Conservation (phyloP, 1,139 yeast species). For the Kodamaea sp. region DNA sequence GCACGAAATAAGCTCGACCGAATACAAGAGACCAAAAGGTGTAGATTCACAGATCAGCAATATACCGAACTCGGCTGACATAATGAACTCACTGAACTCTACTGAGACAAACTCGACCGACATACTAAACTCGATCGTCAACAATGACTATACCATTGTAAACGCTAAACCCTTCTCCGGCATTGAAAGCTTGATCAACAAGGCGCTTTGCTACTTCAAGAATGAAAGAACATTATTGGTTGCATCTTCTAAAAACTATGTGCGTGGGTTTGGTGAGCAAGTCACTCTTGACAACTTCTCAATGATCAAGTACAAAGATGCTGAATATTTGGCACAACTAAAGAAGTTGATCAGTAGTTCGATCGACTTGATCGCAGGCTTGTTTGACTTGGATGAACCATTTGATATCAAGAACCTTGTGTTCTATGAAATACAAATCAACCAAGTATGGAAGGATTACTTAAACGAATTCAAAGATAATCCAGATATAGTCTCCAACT, state of each 20-base stretch:
- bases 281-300: not conserved
- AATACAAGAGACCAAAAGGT: no score
- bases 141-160: constrained; percentile 4
- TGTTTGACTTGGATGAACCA: constrained; percentile 8
- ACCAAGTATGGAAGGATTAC: constrained; percentile 10
- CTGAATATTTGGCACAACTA: constrained; percentile 1
- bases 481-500: not conserved
- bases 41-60: no score
- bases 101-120: no score
- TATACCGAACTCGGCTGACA: no score
- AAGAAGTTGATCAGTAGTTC: constrained; percentile 1
- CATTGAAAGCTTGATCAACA: constrained; percentile 1
- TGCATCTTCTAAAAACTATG: constrained; percentile 6
- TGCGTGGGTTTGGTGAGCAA: not conserved
- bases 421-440: constrained; percentile 11
- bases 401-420: constrained; percentile 9
- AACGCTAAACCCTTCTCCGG: constrained; percentile 2
- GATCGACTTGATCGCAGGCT: constrained; percentile 5
- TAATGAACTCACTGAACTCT: no score
- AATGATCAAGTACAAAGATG: constrained; percentile 4
- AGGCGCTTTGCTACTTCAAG: not conserved
- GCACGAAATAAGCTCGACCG: no score
- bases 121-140: constrained; percentile 4
- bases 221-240: constrained; percentile 17
- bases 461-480: constrained; percentile 1